Conservation (phyloP, 2,329 filamentous ascomycete species). For the Aureobasidium leucospermi region DNA sequence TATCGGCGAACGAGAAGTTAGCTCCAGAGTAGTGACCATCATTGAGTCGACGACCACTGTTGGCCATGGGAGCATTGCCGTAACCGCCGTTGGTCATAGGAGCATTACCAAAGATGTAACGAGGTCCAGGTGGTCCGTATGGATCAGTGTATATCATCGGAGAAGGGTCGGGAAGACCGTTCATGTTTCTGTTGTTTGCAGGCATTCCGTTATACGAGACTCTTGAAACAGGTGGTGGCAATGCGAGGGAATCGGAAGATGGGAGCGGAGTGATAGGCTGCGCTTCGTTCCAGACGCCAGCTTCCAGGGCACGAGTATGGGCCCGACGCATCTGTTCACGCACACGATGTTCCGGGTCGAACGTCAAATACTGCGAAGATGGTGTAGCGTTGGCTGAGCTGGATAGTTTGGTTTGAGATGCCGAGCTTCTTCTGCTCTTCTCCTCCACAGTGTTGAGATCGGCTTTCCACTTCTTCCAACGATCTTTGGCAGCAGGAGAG, state of each 20-base stretch:
- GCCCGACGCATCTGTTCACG: slow-evolving; percentile 29
- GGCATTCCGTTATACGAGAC: slow-evolving; percentile 4
- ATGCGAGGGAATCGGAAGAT: slow-evolving; percentile 18
- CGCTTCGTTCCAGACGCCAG: slow-evolving; percentile 27
- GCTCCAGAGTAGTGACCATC: slow-evolving; percentile 1
- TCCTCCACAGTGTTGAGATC: slow-evolving; percentile 63
- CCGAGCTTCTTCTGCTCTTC: slow-evolving; percentile 28
- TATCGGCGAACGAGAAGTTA: not conserved
- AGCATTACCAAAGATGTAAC: slow-evolving; percentile 16
- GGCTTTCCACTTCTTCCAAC: slow-evolving; percentile 67
- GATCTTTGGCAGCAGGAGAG: slow-evolving; percentile 70
- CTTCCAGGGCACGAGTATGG: slow-evolving; percentile 31
- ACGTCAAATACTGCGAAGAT: slow-evolving; percentile 20
- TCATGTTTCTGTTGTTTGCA: not conserved
- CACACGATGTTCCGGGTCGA: slow-evolving; percentile 23
- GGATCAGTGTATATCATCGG: not conserved
- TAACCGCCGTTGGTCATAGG: slow-evolving; percentile 2
- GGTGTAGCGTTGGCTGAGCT: slow-evolving; percentile 18
- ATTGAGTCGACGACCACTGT: not conserved
- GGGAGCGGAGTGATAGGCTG: slow-evolving; percentile 29
- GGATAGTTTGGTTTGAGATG: slow-evolving; percentile 22
- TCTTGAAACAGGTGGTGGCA: not conserved
- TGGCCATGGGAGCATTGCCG: slow-evolving; percentile 14
- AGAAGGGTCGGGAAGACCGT: not conserved
- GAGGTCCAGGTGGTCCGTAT: slow-evolving; percentile 20